These are phyloP conservation scores for Knoxdaviesia capensis DNA, from an alignment of 2,329 filamentous ascomycete genomes.

Conservation along the genomic window DNA sequence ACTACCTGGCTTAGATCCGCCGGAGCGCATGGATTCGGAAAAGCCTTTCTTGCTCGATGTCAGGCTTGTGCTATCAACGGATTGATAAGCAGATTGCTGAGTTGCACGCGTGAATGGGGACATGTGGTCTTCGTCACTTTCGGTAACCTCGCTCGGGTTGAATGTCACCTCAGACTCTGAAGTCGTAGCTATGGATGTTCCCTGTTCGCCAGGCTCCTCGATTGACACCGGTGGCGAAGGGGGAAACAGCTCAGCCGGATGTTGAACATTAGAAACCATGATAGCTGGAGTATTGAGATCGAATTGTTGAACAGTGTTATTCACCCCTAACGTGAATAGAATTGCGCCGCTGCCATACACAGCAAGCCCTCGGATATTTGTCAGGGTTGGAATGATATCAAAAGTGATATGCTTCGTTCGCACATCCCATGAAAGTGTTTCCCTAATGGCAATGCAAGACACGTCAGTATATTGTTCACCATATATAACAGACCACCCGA, in stretches of 20 bases:
- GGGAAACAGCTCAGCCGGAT: conserved; percentile 57
- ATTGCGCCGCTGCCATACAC: conserved; percentile 81
- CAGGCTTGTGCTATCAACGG: conserved; percentile 29
- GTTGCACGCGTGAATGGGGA: conserved; percentile 45
- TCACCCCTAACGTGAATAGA: conserved; percentile 75
- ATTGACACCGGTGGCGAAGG: conserved; percentile 69
- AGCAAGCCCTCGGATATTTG: conserved; percentile 62
- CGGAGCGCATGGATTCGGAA: conserved; percentile 17
- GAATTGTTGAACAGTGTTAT: conserved; percentile 85
- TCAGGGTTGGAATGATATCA: conserved; percentile 69
- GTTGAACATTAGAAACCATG: conserved; percentile 75
- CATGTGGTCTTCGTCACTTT: conserved; percentile 58
- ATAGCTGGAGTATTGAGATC: conserved; percentile 67
- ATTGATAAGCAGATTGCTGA: too few species aligned
- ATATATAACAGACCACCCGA: too few species aligned
- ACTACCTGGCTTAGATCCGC: too few species aligned
- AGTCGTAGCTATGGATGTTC: conserved; percentile 26
- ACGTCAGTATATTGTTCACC: too few species aligned
- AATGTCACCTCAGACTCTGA: conserved; percentile 34
- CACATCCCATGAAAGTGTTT: conserved; percentile 92
- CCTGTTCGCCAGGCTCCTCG: conserved; percentile 36
- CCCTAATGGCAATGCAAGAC: too few species aligned
- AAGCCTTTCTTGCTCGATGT: conserved; percentile 39
- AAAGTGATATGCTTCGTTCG: conserved; percentile 92
- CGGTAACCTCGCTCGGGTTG: conserved; percentile 36